phyloP scores from a whole-genome alignment of 2,329 filamentous ascomycete genomes.

The Plectosphaerella sp. region DNA sequence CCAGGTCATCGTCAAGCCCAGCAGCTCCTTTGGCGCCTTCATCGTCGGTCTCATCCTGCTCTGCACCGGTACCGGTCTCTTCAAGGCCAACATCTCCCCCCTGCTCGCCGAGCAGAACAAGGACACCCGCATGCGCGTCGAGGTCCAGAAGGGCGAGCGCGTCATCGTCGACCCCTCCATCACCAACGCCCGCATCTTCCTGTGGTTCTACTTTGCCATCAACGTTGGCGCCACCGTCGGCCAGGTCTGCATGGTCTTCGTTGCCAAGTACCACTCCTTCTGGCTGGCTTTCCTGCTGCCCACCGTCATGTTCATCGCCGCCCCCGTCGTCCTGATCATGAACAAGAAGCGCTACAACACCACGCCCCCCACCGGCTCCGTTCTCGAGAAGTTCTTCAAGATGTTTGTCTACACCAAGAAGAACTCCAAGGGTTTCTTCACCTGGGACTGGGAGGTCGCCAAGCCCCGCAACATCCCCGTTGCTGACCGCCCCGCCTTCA shows the following conservation, averaged over 20 bases:
- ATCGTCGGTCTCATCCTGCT: constrained; percentile 57
- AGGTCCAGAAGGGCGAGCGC: constrained; percentile 54
- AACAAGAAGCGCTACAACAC: constrained; percentile 58
- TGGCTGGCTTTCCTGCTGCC: constrained; percentile 68
- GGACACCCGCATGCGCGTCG: constrained; percentile 52
- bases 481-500: constrained; percentile 60
- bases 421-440: constrained; percentile 58
- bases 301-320: constrained; percentile 58
- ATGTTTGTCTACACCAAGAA: constrained; percentile 59
- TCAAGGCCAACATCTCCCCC: constrained; percentile 76
- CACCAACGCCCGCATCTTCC: constrained; percentile 64
- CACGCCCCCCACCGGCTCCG: constrained; percentile 66
- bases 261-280: constrained; percentile 73
- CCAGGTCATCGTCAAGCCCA: constrained; percentile 47
- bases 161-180: constrained; percentile 67
- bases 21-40: constrained; percentile 59
- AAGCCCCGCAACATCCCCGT: constrained; percentile 62
- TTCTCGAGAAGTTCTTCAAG: constrained; percentile 61
- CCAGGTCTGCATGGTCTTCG: constrained; percentile 65
- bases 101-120: constrained; percentile 68
- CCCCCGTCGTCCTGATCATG: constrained; percentile 57
- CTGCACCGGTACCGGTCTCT: constrained; percentile 68
- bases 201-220: constrained; percentile 56
- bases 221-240: constrained; percentile 60
- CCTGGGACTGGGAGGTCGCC: constrained; percentile 61